Conservation (phyloP, 1,139 yeast genomes). For the Magnusiomyces magnusii region DNA sequence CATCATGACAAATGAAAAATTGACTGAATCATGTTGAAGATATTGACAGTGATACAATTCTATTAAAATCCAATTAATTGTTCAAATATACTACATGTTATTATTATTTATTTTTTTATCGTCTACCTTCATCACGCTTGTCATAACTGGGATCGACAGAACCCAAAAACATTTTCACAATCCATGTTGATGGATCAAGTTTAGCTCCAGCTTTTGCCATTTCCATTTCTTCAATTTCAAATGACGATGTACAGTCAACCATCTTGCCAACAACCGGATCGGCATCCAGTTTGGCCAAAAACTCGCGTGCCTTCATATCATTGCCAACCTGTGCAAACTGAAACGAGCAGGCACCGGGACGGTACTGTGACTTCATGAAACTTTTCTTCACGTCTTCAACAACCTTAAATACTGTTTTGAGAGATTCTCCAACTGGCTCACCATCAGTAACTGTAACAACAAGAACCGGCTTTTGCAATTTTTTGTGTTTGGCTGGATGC, state of each 20-base stretch:
- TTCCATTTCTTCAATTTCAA: slow-evolving; percentile 31
- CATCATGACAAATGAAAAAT: too few species aligned
- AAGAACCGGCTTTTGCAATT: slow-evolving; percentile 28
- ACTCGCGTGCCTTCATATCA: slow-evolving; percentile 30
- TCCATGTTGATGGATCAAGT: slow-evolving; percentile 29
- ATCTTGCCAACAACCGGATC: slow-evolving; percentile 28
- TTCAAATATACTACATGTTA: too few species aligned
- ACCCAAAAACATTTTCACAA: slow-evolving; percentile 29
- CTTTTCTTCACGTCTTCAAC: slow-evolving; percentile 25
- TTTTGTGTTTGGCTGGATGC: slow-evolving; percentile 23
- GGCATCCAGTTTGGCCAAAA: slow-evolving; percentile 26
- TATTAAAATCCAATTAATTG: too few species aligned
- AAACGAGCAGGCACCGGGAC: slow-evolving; percentile 30
- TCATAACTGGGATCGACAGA: slow-evolving; percentile 29
- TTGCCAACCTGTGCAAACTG: slow-evolving; percentile 33
- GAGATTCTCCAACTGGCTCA: slow-evolving; percentile 30
- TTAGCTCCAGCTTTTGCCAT: slow-evolving; percentile 29
- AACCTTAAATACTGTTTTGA: slow-evolving; percentile 23
- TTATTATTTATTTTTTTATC: too few species aligned
- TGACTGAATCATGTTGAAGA: too few species aligned
- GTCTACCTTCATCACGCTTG: slow-evolving; percentile 23
- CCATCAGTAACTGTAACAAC: slow-evolving; percentile 31
- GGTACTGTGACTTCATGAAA: slow-evolving; percentile 23
- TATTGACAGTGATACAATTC: too few species aligned
- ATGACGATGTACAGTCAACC: slow-evolving; percentile 31